Evolutionary conservation across 495 filamentous ascomycete genomes (phyloP), one percentile per base, ranked within the genome.

Genomic region (Penicillium argentinense): DNA sequence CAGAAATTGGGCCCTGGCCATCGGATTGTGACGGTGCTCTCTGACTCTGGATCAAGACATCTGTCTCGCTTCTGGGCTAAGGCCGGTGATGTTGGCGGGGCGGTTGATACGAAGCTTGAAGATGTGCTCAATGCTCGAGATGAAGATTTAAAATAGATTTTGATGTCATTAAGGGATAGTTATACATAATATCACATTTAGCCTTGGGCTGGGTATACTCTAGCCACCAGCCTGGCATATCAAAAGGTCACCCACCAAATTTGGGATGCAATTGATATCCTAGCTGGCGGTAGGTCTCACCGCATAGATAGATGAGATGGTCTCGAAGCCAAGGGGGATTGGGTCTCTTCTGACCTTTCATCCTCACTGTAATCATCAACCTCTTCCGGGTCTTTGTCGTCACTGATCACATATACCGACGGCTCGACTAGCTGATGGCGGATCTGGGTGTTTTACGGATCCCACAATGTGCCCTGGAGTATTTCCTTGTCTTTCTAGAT

Each of bases 41-140:
- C 92, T 60, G 93, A 99, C 65, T 88, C 85, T 21, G 93, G 93
- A 2, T 87, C 86, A 14, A 76, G 93, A 54, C 95, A 99, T 67
- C 69, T 99, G 19, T 95, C 87, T 49, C 91, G 92, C 62, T 96
- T 98, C 68, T 98, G 91, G 89, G 87, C 88, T 48, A 78, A 79
- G 45, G 83, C 89, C 28, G 89, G 83, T 8, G 79, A 86, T 40
- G 74, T 90, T 46, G 88, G 85, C 4, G 76, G 69, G 18, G 73
- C 73, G 5, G 65, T 63, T 14, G 73, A 76, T 47, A 80, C 70
- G 5, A 74, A 67, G 50, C 63, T 83, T 9, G 68, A 72, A 41
- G 74, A 81, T 47, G 73, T 83, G 13, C 49, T 81, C 29, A 74
- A 70, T 54, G 68, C 64, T 21, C 60, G 63, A 39, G 63, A 69